These are phyloP conservation scores for Glarea lozoyensis DNA, from an alignment of 495 filamentous ascomycete species.

Conservation along the genomic window DNA sequence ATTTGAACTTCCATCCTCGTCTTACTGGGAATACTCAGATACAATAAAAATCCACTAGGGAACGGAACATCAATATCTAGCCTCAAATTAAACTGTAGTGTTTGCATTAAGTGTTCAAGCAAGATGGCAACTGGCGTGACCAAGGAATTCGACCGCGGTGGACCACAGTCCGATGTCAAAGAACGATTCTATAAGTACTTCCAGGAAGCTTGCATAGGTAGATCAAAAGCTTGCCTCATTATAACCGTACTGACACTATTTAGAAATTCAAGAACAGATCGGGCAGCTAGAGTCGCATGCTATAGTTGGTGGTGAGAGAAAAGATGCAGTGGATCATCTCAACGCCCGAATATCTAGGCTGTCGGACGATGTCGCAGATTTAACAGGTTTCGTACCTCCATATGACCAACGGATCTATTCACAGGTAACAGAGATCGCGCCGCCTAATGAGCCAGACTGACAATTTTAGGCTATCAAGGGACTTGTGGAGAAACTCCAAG, in stretches of 20 bases:
- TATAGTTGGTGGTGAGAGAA: conserved; percentile 46
- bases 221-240: conserved; percentile 11
- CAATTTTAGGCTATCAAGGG: conserved; percentile 54
- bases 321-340: conserved; percentile 58
- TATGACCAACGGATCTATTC: conserved; percentile 71
- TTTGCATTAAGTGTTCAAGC: neutral
- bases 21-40: too few species aligned
- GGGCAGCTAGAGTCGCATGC: conserved; percentile 41
- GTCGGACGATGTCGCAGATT: conserved; percentile 60
- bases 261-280: conserved; percentile 56
- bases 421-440: conserved; percentile 37
- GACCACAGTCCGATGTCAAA: conserved; percentile 37
- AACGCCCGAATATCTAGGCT: conserved; percentile 56
- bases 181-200: conserved; percentile 76
- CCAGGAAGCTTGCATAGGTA: conserved; percentile 62
- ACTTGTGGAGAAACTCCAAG: conserved; percentile 54
- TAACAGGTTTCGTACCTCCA: conserved; percentile 57
- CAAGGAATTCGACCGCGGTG: conserved; percentile 1
- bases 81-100: too few species aligned
- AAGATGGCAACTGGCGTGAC: conserved; percentile 6
- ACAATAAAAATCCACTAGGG: too few species aligned
- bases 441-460: conserved; percentile 1
- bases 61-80: too few species aligned
- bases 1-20: too few species aligned
- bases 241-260: conserved; percentile 11